Evolutionary conservation across 1,284 basidiomycete genomes (phyloP), one percentile per base, ranked within the genome.

Genomic region (Neotropicomus parvogracilis): DNA sequence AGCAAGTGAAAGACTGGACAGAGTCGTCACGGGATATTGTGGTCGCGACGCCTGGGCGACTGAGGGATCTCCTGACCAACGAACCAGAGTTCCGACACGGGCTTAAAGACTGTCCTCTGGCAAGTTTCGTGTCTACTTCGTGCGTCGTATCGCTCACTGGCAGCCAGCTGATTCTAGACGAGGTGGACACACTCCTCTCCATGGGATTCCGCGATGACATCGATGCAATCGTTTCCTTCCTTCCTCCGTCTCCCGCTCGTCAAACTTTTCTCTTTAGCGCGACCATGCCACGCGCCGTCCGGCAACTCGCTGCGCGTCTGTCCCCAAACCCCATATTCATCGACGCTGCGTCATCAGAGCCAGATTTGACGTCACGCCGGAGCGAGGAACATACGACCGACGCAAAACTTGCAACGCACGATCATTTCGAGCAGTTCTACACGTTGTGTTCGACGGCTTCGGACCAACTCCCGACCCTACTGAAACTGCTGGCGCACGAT

Each of bases 241-340:
- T 98, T n/a, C 90, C 91, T 14, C 70, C 73, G 28, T 66, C 74
- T 2, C 78, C 81, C 0, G 67, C 83, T 48, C 82, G 95, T 17
- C 91, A 95, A 65, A 98, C 94, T 0, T 88, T 97, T 74, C 75
- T 99, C 54, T 97, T 98, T 72, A 95, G 91, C n/a, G 95, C 95
- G 10, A 97, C 78, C 51, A 81, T 81, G 58, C 90, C 77, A 48
- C 79, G 67, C 36, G 72, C 67, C 44, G 86, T 85, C 59, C 83
- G 77, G 42, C 77, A 86, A 56, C 69, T 90, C 40, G 83, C 85
- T 0, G 68, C 72, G 3, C 60, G 68, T 16, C 65, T 91, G 16
- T 69, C 77, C 19, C 65, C 66, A 37, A 75, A 83, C 50, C 80
- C 88, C 65, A 54, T 57, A 21, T 88, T 77, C 65, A 77, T 91